Base-by-base conservation (phyloP, 768 basidiomycete genomes). In the Boletus edulis region DNA sequence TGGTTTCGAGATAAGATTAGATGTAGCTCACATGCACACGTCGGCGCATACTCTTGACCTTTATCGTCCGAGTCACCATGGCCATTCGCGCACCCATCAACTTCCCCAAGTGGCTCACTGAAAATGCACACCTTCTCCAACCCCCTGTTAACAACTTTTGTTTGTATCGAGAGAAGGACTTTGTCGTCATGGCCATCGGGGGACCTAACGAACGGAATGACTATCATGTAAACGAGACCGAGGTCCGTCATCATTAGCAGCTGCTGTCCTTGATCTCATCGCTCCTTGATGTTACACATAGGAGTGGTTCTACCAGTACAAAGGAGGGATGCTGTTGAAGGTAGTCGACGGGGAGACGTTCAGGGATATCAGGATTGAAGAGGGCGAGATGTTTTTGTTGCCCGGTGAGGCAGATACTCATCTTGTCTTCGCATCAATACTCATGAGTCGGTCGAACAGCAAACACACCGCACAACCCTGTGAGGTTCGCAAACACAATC, bases 291-390 rank as follows among this genome's bases (percentile, higher is more conserved):
- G 7, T 15, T 2, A 34, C 15, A 39, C 41, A 12, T 15, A 93
- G 89, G 96, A 98, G 73, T 98, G 94, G 95, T 98, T 98, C 72
- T 98, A 94, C 72, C 96, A 99, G 68, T 79, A 95, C 76, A 94
- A 94, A 70, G 96, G 96, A 3, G 84, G 81, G 3, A 98, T 98
- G 94, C 75, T 92, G 3, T 77, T 99, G 20, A 85, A 90, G 56
- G 86, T 91, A 1, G 87, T 97, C 15, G 91, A 93, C 46, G 90
- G 83, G 8, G 84, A 81, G 11, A 74, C 76, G 58, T 95, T 95
- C 72, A 78, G 80, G 66, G 96, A 98, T 68, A 89, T 98, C 46
- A 75, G 75, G 27, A 97, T 98, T 62, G 88, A 86, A 58, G 94
- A 99, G 71, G 95, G 95, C 45, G 94, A 94, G 56, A 98, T 98